Evolutionary conservation across 2,329 filamentous ascomycete species (phyloP), one percentile per base, ranked within the genome.

Genomic region (Trichothecium roseum): DNA sequence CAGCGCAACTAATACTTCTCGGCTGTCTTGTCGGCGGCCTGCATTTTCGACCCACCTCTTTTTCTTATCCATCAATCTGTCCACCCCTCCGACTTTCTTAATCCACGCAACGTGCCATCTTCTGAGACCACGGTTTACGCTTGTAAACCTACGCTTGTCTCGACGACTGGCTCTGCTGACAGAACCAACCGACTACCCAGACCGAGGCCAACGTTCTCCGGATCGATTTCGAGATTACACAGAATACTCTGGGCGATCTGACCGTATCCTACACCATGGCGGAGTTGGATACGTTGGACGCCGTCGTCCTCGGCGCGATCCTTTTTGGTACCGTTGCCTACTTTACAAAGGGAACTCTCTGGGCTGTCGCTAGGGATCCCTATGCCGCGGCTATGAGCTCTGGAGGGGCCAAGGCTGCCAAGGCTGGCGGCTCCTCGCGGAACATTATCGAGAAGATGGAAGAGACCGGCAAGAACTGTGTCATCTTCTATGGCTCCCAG

Each of bases 401-500:
- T 56, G 74, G 74, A 59, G 75, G 72, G 60, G 76, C 72, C 45
- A 24, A 24, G 20, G 20, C n/a, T n/a, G 69, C 71, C 44, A 93
- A 85, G 64, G 71, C 82, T 8, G 85, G 81, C 48, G 88, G 87
- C 67, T 89, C 88, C 41, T 89, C 88, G 40, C 74, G 91, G 48
- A 88, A 95, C 59, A 88, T 98, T 44, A 56, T 95, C 41, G 84
- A 96, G 70, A 94, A 94, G 66, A 83, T 98, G 79, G 84, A 95
- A 16, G 87, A 96, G 66, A 80, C 78, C 9, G 81, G 80, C 60
- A 98, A 96, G 69, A 96, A 98, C 66, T 95, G 89, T 60, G 81
- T 98, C 45, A 82, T 98, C 52, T 95, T 98, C 69, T 98, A 95
- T 57, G 91, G 91, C 47, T 98, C 91, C 22, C 91, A 98, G 66